phyloP scores from a whole-genome alignment of 306 rosid genomes.

The Cotoneaster glaucophyllus region DNA sequence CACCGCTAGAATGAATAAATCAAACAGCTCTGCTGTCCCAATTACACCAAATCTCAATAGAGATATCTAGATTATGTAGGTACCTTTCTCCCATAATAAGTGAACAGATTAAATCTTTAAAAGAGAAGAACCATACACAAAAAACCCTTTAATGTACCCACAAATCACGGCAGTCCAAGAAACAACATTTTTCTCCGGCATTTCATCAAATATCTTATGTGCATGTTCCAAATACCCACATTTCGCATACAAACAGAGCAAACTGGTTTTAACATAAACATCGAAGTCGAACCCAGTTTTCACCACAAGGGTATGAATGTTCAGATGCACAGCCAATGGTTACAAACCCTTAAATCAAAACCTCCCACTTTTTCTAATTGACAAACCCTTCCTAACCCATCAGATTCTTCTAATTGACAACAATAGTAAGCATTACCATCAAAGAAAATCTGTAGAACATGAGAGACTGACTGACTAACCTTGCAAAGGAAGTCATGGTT shows the following conservation, averaged over 20 bases:
- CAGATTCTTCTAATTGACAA: no score
- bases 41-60: background rate
- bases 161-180: constrained; percentile 64
- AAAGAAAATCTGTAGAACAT: no score
- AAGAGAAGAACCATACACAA: background rate
- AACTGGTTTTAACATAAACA: constrained; percentile 51
- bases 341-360: no score
- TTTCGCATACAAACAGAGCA: constrained; percentile 40
- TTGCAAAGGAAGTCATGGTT: no score
- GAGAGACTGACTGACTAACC: no score
- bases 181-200: constrained; percentile 47
- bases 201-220: constrained; percentile 50
- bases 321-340: background rate
- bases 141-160: constrained; percentile 26
- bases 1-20: no score
- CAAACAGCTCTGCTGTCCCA: no score
- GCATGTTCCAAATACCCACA: constrained; percentile 36
- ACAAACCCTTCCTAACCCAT: no score
- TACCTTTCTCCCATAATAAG: background rate
- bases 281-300: constrained; percentile 50
- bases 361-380: no score
- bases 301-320: constrained; percentile 43
- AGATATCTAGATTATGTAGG: background rate
- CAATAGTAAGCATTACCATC: no score
- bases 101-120: background rate